Evolutionary conservation across 2,329 filamentous ascomycete genomes (phyloP).

Genomic region (Calonectria pauciramosa): DNA sequence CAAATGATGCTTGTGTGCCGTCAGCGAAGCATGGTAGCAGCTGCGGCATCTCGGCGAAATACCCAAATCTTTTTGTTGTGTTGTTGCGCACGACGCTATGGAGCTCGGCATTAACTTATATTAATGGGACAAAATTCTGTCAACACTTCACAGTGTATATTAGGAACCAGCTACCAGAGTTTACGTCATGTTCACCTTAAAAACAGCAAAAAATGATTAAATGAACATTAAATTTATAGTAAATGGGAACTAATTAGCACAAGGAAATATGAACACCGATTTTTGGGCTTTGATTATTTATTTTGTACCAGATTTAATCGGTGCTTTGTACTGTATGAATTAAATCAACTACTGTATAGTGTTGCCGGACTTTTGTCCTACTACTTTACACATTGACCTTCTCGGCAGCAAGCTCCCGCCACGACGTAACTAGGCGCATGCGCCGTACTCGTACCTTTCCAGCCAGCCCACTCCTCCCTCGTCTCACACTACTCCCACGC

Average conservation of each 20-base stretch:
- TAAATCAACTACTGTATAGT: not conserved
- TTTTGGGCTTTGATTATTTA: not conserved
- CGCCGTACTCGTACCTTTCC: slow-evolving; percentile 31
- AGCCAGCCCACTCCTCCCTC: slow-evolving; percentile 16
- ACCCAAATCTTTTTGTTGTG: not conserved
- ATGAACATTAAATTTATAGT: not conserved
- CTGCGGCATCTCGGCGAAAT: not conserved
- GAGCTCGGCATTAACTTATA: slow-evolving; percentile 10
- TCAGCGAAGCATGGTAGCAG: not conserved
- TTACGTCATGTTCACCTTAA: not conserved
- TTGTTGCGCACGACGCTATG: not conserved
- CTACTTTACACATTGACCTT: not conserved
- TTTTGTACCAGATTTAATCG: not conserved
- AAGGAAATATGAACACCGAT: not conserved
- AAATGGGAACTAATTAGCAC: not conserved
- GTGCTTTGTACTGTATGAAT: not conserved
- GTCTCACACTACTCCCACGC: slow-evolving; percentile 17
- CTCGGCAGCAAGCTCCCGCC: slow-evolving; percentile 32
- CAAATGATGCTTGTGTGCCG: not conserved
- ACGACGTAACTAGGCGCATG: slow-evolving; percentile 33
- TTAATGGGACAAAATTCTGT: not conserved
- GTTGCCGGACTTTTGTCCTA: not conserved
- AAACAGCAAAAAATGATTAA: not conserved
- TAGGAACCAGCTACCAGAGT: not conserved
- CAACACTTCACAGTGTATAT: not conserved